A percentile compares a stretch with the other conserved stretches of the same genome.
Conservation (phyloP, 1,284 basidiomycete species). For the Sutorius eximius region DNA sequence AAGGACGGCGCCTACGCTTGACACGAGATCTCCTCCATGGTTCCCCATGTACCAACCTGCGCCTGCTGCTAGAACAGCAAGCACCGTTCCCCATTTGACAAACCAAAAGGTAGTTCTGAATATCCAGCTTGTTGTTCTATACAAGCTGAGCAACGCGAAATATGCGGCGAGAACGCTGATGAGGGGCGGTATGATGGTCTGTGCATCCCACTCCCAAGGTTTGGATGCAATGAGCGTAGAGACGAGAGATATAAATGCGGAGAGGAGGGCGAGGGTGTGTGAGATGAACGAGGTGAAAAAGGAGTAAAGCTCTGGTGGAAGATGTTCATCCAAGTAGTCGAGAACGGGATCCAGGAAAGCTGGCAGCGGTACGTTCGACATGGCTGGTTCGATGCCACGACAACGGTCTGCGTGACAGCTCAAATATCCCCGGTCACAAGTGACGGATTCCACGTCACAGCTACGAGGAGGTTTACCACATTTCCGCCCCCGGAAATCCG, state of each 20-base stretch:
- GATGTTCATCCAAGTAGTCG: conserved; percentile 49
- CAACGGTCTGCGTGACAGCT: conserved; percentile 19
- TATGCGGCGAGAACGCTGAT: conserved; percentile 71
- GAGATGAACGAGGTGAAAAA: conserved; percentile 53
- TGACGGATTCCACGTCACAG: conserved; percentile 17
- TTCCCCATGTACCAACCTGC: conserved; percentile 53
- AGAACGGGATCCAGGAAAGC: conserved; percentile 52
- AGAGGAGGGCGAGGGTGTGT: conserved; percentile 50
- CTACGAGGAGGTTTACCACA: conserved; percentile 6
- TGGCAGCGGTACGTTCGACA: conserved; percentile 31
- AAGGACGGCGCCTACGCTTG: conserved; percentile 43
- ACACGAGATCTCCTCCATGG: conserved; percentile 38
- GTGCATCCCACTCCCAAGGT: conserved; percentile 61
- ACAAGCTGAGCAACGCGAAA: conserved; percentile 67
- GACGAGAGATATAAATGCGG: conserved; percentile 49
- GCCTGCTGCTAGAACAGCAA: conserved; percentile 50
- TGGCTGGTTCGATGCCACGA: conserved; percentile 25
- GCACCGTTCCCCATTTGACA: conserved; percentile 70
- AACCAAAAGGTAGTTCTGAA: conserved; percentile 65
- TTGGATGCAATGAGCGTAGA: conserved; percentile 48
- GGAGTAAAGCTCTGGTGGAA: conserved; percentile 58
- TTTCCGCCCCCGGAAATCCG: conserved; percentile 7
- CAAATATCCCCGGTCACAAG: conserved; percentile 16
- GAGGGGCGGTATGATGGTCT: conserved; percentile 68
- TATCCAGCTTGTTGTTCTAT: conserved; percentile 74